Evolutionary conservation across 768 basidiomycete species (phyloP).

Genomic region (Baorangia bicolor): DNA sequence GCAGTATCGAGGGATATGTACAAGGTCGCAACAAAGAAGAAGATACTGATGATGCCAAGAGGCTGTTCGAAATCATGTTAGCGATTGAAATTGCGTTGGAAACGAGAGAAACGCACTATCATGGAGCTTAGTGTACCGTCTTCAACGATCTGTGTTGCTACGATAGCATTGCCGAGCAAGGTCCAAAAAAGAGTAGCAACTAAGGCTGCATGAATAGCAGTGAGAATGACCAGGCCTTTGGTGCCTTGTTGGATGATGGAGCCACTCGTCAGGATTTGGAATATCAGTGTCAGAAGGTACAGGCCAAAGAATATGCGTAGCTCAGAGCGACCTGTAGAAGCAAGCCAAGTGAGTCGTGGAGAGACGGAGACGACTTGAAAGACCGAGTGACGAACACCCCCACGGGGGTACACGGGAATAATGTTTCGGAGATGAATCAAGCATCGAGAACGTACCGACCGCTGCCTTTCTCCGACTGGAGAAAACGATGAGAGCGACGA

Average conservation of each 20-base stretch:
- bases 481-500: constrained; percentile 54
- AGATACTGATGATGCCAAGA: constrained; percentile 50
- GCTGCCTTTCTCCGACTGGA: constrained; percentile 78
- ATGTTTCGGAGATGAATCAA: neutral
- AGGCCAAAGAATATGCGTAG: constrained; percentile 61
- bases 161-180: constrained; percentile 70
- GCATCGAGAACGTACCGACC: constrained; percentile 60
- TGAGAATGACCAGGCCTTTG: constrained; percentile 62
- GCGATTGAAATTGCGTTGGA: neutral
- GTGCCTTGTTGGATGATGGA: constrained; percentile 78
- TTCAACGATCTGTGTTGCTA: constrained; percentile 90
- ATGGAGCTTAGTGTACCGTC: constrained; percentile 78
- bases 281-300: constrained; percentile 69
- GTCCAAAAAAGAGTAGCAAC: constrained; percentile 80
- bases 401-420: neutral
- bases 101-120: constrained; percentile 45
- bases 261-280: constrained; percentile 82
- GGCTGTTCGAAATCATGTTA: constrained; percentile 45
- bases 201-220: constrained; percentile 77
- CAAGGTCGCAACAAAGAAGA: constrained; percentile 67
- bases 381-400: neutral
- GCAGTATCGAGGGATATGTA: constrained; percentile 87
- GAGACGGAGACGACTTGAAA: neutral
- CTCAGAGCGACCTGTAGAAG: constrained; percentile 59
- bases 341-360: constrained; percentile 2